Percentiles rank a stretch among this genome's conserved stretches.
Evolutionary conservation across 2,329 filamentous ascomycete species (phyloP).

Genomic region (Paraphoma chrysanthemicola): DNA sequence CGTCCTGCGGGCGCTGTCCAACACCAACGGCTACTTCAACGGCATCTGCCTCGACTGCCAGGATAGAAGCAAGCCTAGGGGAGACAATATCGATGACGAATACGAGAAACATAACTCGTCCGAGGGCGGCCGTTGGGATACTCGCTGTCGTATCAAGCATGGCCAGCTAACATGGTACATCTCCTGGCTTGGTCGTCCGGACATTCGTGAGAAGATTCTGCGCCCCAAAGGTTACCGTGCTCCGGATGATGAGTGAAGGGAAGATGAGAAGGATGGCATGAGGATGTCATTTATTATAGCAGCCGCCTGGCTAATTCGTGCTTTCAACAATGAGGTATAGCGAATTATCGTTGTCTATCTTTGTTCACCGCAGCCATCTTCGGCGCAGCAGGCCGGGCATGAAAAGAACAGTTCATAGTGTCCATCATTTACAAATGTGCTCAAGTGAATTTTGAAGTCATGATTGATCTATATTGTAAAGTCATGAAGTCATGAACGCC

Average conservation of each 20-base stretch:
- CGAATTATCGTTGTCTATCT: too few relatives aligned
- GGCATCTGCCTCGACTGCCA: slow-evolving; percentile 45
- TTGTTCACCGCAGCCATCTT: too few relatives aligned
- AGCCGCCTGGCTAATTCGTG: too few relatives aligned
- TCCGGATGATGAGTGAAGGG: neutral
- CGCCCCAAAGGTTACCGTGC: slow-evolving; percentile 9
- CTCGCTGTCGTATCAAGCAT: slow-evolving; percentile 29
- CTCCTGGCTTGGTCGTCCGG: slow-evolving; percentile 28
- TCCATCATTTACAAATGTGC: too few relatives aligned
- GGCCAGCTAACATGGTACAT: slow-evolving; percentile 39
- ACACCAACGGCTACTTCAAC: slow-evolving; percentile 27
- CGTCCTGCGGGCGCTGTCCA: slow-evolving; percentile 4
- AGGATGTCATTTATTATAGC: too few relatives aligned
- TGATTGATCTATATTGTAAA: slow-evolving; percentile 1
- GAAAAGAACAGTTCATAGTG: too few relatives aligned
- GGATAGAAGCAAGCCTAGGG: slow-evolving; percentile 18
- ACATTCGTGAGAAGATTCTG: slow-evolving; percentile 23
- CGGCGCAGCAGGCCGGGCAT: too few relatives aligned
- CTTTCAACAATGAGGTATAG: too few relatives aligned
- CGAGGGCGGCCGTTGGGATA: slow-evolving; percentile 30
- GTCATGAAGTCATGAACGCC: neutral
- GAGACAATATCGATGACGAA: slow-evolving; percentile 16
- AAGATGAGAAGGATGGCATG: neutral
- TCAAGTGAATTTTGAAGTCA: neutral
- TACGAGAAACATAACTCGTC: slow-evolving; percentile 27